Evolutionary conservation across 768 basidiomycete genomes (phyloP), one percentile per base, ranked within the genome.

Genomic region (Lactarius tabidus): DNA sequence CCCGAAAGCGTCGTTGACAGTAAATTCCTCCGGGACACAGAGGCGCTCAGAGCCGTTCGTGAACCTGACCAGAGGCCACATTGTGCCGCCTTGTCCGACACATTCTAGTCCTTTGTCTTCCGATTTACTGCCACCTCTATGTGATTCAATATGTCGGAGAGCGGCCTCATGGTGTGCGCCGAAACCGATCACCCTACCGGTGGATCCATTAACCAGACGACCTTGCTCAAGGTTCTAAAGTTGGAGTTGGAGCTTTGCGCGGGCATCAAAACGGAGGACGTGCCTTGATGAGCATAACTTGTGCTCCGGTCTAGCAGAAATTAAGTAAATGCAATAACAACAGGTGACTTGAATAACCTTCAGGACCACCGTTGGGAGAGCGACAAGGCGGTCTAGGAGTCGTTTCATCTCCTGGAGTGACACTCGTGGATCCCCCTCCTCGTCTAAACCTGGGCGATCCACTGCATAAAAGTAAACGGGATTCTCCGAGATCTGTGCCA

Each of bases 231-330:
- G 73, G 68, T 91, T 91, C 88, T 90, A 67, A 18, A 39, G 57
- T 38, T n/a, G 39, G 28, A 56, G 17, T 54, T 59, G 15, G 66
- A 51, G 29, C 52, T 54, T 26, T 54, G 53, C 17, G 18, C 18
- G 15, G 2, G 48, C 58, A 53, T n/a, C 6, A 17, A 12, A 41
- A 56, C 14, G 3, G 23, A 20, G 45, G n/a, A 55, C 55, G 9
- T 64, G 85, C 88, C 79, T 89, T 89, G 68, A 89, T 80, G 2
- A 90, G 73, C 91, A 93, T 93, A 5, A 96, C 94, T 73, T 96
- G 94, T 3, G 92, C 90, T 15, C 88, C 88, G 59, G 88, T 78
- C 84, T 92, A 62, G 60, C 51, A 33, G 51, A 48, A 55, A n/a
- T 38, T 57, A 28, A 61, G 35, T 39, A 41, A 28, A 52, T 12